A percentile compares a stretch with the other conserved stretches of the same genome.
Conservation (phyloP, 176 grass and related monocot genomes). For the Oryza officinalis region DNA sequence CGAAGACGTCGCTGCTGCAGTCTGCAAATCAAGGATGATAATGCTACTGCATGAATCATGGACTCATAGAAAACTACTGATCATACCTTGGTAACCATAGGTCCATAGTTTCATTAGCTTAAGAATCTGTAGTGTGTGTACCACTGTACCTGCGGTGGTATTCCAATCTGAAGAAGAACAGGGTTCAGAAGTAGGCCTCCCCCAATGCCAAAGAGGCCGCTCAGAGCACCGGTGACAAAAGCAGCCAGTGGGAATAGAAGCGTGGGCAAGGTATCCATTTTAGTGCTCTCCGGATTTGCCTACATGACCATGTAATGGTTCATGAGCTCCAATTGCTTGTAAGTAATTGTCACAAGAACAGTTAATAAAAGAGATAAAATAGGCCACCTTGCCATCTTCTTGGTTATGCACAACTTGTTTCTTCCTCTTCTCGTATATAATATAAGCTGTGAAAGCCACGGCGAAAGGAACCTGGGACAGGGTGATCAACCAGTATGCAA, state of each 20-base stretch:
- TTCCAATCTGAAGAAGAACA: slow-evolving; percentile 77
- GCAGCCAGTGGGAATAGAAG: slow-evolving; percentile 51
- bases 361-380: background rate
- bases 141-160: slow-evolving; percentile 56
- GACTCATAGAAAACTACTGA: background rate
- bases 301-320: slow-evolving; percentile 11
- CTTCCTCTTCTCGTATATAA: slow-evolving; percentile 61
- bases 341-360: background rate
- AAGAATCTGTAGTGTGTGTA: background rate
- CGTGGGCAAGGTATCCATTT: slow-evolving; percentile 36
- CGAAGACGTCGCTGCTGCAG: slow-evolving; percentile 61
- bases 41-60: background rate
- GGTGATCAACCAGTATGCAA: slow-evolving; percentile 65
- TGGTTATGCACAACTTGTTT: slow-evolving; percentile 1
- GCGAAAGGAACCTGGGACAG: slow-evolving; percentile 69
- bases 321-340: background rate
- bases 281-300: slow-evolving; percentile 9
- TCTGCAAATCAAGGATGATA: slow-evolving; percentile 35
- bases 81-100: background rate
- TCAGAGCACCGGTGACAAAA: slow-evolving; percentile 69
- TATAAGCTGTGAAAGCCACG: slow-evolving; percentile 64
- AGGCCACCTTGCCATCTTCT: slow-evolving; percentile 41
- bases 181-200: slow-evolving; percentile 82
- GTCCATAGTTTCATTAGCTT: background rate
- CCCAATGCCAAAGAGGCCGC: slow-evolving; percentile 88